Conservation (phyloP, 305 asterid species). For the Solanum hybrid region DNA sequence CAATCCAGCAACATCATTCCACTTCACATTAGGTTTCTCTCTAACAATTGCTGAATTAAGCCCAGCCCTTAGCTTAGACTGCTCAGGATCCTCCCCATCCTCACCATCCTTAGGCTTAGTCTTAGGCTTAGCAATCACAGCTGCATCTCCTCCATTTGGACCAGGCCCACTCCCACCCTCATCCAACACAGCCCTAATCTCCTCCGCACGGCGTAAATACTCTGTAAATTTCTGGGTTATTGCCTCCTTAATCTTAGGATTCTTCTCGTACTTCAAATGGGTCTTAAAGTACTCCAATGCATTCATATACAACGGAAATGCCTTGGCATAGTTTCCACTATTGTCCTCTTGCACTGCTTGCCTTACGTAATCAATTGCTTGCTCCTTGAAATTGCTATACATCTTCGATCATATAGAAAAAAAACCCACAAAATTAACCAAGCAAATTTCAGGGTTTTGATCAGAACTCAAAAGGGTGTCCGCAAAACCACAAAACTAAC, state of each 20-base stretch:
- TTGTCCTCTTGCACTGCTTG: conserved; percentile 93
- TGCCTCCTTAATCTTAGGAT: conserved; percentile 94
- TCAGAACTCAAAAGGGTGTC: background rate
- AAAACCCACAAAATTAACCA: background rate
- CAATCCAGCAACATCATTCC: conserved; percentile 96
- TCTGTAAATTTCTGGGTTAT: conserved; percentile 90
- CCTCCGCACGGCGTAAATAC: conserved; percentile 93
- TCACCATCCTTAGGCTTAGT: conserved; percentile 58
- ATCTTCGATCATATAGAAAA: conserved; percentile 16
- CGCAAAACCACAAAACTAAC: background rate
- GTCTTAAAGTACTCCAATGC: conserved; percentile 90
- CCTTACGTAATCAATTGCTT: conserved; percentile 87
- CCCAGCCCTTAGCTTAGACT: conserved; percentile 78
- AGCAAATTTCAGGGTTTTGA: background rate
- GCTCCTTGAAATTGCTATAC: conserved; percentile 98
- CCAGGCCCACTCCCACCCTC: conserved; percentile 76
- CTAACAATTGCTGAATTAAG: conserved; percentile 79
- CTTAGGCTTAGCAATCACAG: conserved; percentile 66
- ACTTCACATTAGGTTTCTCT: conserved; percentile 94
- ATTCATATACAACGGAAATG: conserved; percentile 87
- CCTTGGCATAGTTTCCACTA: conserved; percentile 82
- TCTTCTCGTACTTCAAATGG: conserved; percentile 92
- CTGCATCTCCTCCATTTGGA: conserved; percentile 63
- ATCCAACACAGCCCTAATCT: conserved; percentile 79
- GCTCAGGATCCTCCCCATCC: conserved; percentile 71